Base-by-base conservation (phyloP, 768 basidiomycete species). In the Russula sp. region DNA sequence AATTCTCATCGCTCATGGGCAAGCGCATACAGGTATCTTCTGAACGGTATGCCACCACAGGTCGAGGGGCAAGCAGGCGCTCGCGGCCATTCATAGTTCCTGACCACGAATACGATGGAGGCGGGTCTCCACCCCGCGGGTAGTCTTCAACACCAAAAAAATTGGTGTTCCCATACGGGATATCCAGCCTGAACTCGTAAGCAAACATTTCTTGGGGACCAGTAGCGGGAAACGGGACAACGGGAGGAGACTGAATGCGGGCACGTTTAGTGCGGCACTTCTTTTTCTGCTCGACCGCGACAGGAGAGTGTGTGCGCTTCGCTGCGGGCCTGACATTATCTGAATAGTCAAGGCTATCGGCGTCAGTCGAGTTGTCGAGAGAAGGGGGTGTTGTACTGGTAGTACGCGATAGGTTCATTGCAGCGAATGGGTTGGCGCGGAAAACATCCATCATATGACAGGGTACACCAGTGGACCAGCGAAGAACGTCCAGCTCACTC, bases 141-240 rank as follows among this genome's bases (percentile, higher is more conserved):
- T 44, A 52, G 11, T 48, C 53, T 18, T 51, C 53, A 31, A 11
- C 40, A 42, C 34, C n/a, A 9, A 54, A 51, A 40, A 34, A 1
- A n/a, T 50, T 34, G 22, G 7, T 37, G 18, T 10, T 52, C 8
- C 50, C 13, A 42, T 31, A 47, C 20, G 42, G 57, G 18, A 51
- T 32, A n/a, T 61, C 55, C 42, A 68, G 10, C 50, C 22, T 54
- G 44, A 68, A 68, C 44, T 68, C 67, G 45, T 68, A 62, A 27
- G 60, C 58, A 34, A 59, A 68, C 67, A 68, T 68, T 52, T 68
- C 61, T n/a, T 59, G 61, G 1, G 67, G 67, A 27, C 67, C 67
- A 34, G 61, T 66, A 4, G 67, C 57, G 7, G 57, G 65, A 58
- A 68, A 68, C 2, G 67, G 67, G 6, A 66, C 34, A 27, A 56